These are phyloP conservation scores for Cytidiella melzeri DNA, from an alignment of 768 basidiomycete genomes.

Conservation along the genomic window DNA sequence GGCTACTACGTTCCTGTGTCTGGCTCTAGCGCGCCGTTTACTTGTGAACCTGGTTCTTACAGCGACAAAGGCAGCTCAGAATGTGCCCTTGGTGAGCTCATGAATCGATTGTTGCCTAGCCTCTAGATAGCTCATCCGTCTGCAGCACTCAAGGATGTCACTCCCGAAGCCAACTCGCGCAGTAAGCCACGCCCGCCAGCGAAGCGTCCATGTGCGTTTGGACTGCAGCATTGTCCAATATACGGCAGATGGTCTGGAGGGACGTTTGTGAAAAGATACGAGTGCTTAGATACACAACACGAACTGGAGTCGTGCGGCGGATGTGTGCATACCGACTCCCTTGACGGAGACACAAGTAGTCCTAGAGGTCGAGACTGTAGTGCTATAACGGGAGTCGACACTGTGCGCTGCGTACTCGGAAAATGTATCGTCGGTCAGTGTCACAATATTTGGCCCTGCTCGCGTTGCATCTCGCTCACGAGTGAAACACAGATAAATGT, in stretches of 20 bases:
- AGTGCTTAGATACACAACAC: constrained; percentile 16
- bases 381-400: constrained; percentile 32
- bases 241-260: background rate
- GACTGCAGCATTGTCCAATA: background rate
- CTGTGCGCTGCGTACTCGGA: constrained; percentile 30
- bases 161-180: background rate
- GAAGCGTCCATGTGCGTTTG: background rate
- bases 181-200: background rate
- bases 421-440: constrained; percentile 33
- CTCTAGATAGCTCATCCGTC: too few species aligned
- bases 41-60: background rate
- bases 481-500: background rate
- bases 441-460: too few species aligned
- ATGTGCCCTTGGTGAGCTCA: background rate
- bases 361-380: constrained; percentile 40
- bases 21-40: background rate
- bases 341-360: constrained; percentile 13
- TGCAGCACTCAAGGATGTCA: too few species aligned
- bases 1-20: background rate
- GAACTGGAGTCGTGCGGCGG: constrained; percentile 22
- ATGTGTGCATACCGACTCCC: constrained; percentile 16
- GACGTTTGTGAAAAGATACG: constrained; percentile 1
- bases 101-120: too few species aligned
- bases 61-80: background rate
- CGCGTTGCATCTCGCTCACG: too few species aligned